These are phyloP conservation scores for Ophiosphaerella herpotricha DNA, from an alignment of 2,329 filamentous ascomycete species.

Conservation along the genomic window DNA sequence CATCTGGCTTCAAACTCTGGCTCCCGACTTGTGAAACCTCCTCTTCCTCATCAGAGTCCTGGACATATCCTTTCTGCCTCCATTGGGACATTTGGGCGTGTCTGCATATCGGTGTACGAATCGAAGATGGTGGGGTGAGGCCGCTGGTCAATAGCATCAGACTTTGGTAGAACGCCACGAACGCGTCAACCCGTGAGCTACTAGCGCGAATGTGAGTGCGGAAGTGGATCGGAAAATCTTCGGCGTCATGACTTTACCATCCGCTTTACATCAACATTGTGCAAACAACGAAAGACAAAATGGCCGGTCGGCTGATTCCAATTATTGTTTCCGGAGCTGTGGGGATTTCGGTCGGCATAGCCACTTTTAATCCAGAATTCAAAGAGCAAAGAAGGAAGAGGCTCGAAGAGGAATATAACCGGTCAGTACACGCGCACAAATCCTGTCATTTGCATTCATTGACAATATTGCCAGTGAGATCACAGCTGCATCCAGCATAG, in stretches of 20 bases:
- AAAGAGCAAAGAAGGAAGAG: slow-evolving; percentile 37
- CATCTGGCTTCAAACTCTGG: slow-evolving; percentile 18
- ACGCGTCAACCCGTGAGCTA: slow-evolving; percentile 28
- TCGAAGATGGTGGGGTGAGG: slow-evolving; percentile 20
- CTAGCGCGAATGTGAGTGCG: slow-evolving; percentile 23
- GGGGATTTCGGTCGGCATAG: slow-evolving; percentile 40
- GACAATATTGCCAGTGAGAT: slow-evolving; percentile 25
- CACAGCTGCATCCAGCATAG: slow-evolving; percentile 25
- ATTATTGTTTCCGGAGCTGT: slow-evolving; percentile 35
- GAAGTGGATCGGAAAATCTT: slow-evolving; percentile 19
- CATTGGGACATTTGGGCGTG: slow-evolving; percentile 54
- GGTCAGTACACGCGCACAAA: slow-evolving; percentile 17
- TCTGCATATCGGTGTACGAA: slow-evolving; percentile 40
- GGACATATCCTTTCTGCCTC: slow-evolving; percentile 55
- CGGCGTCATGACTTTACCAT: slow-evolving; percentile 23
- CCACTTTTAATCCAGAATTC: slow-evolving; percentile 42
- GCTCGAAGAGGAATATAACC: slow-evolving; percentile 40
- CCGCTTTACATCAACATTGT: slow-evolving; percentile 1
- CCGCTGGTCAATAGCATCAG: slow-evolving; percentile 11
- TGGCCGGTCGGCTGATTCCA: slow-evolving; percentile 43
- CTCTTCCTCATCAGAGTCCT: slow-evolving; percentile 58
- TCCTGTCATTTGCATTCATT: slow-evolving; percentile 9
- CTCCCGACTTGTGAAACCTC: slow-evolving; percentile 37
- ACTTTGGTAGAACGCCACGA: slow-evolving; percentile 20
- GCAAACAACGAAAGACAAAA: slow-evolving; percentile 6